These are phyloP conservation scores for Letharia lupina DNA, from an alignment of 495 filamentous ascomycete genomes.

Conservation along the genomic window DNA sequence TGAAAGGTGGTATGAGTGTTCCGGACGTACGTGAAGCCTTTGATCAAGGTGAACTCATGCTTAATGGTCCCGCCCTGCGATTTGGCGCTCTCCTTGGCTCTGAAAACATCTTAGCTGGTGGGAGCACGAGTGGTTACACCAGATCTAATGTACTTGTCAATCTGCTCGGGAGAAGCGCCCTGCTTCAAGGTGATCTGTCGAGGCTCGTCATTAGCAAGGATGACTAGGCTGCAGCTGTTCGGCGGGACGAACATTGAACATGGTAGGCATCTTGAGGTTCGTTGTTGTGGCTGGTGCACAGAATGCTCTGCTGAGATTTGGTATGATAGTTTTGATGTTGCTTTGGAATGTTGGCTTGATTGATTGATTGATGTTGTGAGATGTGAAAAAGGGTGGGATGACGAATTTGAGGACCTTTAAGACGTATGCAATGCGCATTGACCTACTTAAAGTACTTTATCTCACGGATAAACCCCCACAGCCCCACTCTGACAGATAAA, in stretches of 20 bases:
- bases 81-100: constrained; percentile 61
- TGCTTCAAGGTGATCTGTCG: constrained; percentile 71
- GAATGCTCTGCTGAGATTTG: neutral
- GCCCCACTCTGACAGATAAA: too few relatives aligned
- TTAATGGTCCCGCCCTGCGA: constrained; percentile 72
- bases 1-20: neutral
- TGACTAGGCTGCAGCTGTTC: neutral
- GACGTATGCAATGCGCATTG: neutral
- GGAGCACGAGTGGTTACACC: neutral
- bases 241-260: constrained; percentile 53
- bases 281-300: neutral
- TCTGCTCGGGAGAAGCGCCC: constrained; percentile 48
- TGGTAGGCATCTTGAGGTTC: constrained; percentile 31
- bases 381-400: neutral
- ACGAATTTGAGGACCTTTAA: neutral
- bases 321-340: neutral
- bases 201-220: neutral
- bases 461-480: neutral
- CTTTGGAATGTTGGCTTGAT: neutral
- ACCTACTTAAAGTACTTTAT: neutral
- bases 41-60: constrained; percentile 77
- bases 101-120: constrained; percentile 28
- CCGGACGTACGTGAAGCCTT: constrained; percentile 73
- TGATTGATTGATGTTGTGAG: neutral
- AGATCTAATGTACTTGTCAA: constrained; percentile 47